A percentile compares a stretch with the other conserved stretches of the same genome.
Evolutionary conservation across 2,329 filamentous ascomycete species (phyloP).

Genomic region (Fusarium annulatum): DNA sequence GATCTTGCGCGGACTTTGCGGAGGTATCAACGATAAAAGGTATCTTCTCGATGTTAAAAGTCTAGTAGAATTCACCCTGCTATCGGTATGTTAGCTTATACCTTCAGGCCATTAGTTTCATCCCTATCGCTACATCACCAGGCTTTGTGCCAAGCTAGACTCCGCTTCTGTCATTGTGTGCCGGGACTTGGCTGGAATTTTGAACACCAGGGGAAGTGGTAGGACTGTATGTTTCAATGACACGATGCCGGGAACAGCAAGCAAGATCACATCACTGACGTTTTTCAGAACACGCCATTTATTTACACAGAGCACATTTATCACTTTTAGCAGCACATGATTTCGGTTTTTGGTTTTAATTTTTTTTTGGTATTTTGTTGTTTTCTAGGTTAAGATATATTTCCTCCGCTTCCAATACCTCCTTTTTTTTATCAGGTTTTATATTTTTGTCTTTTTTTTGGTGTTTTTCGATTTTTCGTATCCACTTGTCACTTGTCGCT

Average conservation of each 20-base stretch:
- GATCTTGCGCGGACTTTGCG: no score
- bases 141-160: no score
- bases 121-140: no score
- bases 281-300: background rate
- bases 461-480: background rate
- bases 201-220: background rate
- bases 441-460: no score
- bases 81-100: no score
- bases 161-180: no score
- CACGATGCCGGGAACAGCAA: background rate
- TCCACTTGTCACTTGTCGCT: background rate
- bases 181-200: background rate
- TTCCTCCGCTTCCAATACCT: background rate
- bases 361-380: background rate
- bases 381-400: background rate
- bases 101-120: no score
- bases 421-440: background rate
- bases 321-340: background rate
- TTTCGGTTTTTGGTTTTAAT: background rate
- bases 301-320: background rate
- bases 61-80: no score
- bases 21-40: no score
- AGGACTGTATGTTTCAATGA: accelerated
- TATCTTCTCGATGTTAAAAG: no score
- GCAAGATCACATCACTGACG: background rate